phyloP scores from a whole-genome alignment of 352 stramenopile genomes.

The Plasmopara viticola region DNA sequence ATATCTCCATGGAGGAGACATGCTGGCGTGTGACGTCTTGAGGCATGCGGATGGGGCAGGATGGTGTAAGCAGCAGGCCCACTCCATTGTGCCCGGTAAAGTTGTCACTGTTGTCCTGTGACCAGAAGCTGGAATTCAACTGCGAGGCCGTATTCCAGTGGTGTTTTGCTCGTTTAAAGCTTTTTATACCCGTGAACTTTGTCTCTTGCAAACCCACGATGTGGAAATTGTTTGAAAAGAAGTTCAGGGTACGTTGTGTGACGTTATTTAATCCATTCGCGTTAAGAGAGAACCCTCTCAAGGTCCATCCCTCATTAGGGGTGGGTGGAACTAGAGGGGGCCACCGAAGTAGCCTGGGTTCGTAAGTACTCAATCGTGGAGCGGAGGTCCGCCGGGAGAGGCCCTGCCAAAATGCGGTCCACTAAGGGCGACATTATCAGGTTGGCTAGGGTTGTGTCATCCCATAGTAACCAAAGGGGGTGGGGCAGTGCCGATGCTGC shows the following conservation, averaged over 20 bases:
- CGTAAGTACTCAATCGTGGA: neutral
- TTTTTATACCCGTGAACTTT: slow-evolving; percentile 4
- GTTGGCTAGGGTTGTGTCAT: neutral
- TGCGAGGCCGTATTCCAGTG: neutral
- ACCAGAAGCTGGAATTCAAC: slow-evolving; percentile 2
- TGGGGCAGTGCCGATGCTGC: neutral
- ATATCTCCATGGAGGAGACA: no score
- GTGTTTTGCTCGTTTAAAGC: slow-evolving; percentile 3
- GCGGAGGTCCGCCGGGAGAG: neutral
- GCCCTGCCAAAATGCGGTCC: neutral
- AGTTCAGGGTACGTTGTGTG: neutral
- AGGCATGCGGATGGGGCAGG: no score
- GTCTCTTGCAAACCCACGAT: slow-evolving; percentile 21
- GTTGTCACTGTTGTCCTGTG: slow-evolving; percentile 3
- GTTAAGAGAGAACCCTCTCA: neutral
- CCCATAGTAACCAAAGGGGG: neutral
- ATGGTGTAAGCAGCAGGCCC: no score
- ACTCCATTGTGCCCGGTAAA: no score
- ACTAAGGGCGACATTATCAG: neutral
- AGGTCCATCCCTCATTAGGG: neutral
- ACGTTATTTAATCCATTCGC: slow-evolving; percentile 1
- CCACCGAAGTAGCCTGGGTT: neutral
- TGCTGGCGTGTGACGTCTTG: no score
- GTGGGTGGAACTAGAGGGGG: neutral
- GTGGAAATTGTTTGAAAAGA: neutral